These are phyloP conservation scores for Bondarzewia mesenterica DNA, from an alignment of 1,284 basidiomycete species.

Conservation along the genomic window DNA sequence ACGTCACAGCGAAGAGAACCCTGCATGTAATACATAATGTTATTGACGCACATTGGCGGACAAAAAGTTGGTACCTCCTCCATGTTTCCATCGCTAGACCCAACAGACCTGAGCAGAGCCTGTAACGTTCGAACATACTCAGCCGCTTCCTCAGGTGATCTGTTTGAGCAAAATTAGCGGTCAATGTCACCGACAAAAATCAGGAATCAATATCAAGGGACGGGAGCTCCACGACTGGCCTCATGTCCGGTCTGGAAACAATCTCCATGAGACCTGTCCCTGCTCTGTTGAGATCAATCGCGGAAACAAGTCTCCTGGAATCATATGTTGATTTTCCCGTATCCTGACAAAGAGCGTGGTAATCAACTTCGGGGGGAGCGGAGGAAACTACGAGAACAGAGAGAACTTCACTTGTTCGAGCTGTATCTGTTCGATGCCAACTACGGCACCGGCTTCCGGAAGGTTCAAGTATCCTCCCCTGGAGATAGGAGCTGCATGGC, in stretches of 20 bases:
- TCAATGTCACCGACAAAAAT: background rate
- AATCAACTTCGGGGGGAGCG: no score
- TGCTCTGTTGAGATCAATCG: conserved; percentile 88
- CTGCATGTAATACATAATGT: conserved; percentile 31
- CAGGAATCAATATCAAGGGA: background rate
- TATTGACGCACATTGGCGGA: no score
- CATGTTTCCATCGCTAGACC: conserved; percentile 95
- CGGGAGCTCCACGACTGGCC: conserved; percentile 27
- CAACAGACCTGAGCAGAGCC: conserved; percentile 73
- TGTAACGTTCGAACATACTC: conserved; percentile 86
- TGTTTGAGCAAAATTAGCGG: conserved; percentile 20
- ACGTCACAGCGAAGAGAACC: conserved; percentile 93
- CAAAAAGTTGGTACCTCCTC: conserved; percentile 86
- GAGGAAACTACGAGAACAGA: background rate
- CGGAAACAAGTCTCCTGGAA: conserved; percentile 43
- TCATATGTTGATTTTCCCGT: conserved; percentile 87
- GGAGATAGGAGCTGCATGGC: conserved; percentile 66
- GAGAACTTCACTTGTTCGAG: conserved; percentile 72
- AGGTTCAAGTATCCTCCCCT: conserved; percentile 58
- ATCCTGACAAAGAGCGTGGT: conserved; percentile 48
- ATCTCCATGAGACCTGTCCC: conserved; percentile 93
- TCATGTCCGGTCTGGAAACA: conserved; percentile 90
- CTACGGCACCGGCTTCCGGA: conserved; percentile 32
- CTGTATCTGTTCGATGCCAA: conserved; percentile 91
- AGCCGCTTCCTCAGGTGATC: conserved; percentile 87